Evolutionary conservation across 169 alveolate species (phyloP).

Genomic region (Amoebophrya sp.): DNA sequence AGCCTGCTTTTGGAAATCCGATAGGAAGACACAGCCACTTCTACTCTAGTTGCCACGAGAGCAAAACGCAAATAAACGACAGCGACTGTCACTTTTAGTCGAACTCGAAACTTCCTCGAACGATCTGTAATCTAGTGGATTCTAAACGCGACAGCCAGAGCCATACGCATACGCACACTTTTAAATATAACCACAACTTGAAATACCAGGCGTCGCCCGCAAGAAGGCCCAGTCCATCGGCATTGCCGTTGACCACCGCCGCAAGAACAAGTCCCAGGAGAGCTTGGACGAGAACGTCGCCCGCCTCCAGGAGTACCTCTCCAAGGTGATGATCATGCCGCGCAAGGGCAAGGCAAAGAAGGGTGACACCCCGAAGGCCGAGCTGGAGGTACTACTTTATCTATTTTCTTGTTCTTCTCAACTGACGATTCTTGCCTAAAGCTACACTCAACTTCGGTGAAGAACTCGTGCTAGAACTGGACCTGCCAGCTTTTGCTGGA

Average conservation of each 20-base stretch:
- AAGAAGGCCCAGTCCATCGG: slow-evolving; percentile 93
- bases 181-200: too few species aligned
- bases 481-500: background rate
- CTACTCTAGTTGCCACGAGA: too few species aligned
- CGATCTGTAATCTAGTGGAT: too few species aligned
- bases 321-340: slow-evolving; percentile 89
- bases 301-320: slow-evolving; percentile 85
- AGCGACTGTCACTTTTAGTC: too few species aligned
- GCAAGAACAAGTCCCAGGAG: slow-evolving; percentile 86
- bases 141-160: too few species aligned
- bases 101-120: too few species aligned
- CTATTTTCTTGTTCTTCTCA: background rate
- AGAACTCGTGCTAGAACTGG: background rate
- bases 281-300: slow-evolving; percentile 81
- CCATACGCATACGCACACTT: too few species aligned
- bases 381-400: slow-evolving; percentile 27
- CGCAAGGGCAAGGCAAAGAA: slow-evolving; percentile 80
- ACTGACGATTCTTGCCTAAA: background rate
- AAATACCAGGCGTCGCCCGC: slow-evolving; percentile 79
- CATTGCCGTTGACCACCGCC: slow-evolving; percentile 94
- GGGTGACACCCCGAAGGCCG: slow-evolving; percentile 63
- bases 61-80: too few species aligned
- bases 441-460: slow-evolving; percentile 4
- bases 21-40: too few species aligned
- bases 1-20: too few species aligned